phyloP scores from a whole-genome alignment of 2,329 filamentous ascomycete species.

The Chaetomium olivaceum region DNA sequence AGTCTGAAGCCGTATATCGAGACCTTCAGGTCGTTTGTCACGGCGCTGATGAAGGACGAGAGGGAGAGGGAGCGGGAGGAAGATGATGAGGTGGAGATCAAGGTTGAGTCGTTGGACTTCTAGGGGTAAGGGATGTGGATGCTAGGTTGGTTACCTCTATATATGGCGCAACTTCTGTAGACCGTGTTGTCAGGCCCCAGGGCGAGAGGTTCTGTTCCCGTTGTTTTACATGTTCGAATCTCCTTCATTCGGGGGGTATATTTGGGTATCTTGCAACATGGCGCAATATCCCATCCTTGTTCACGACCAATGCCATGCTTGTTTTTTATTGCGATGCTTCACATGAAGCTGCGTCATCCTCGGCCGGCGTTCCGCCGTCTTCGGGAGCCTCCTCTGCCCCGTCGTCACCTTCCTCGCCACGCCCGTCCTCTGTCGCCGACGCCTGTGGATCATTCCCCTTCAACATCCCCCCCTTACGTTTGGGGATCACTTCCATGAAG shows the following conservation, averaged over 20 bases:
- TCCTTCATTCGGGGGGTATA: background rate
- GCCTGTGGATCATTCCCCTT: slow-evolving; percentile 43
- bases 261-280: background rate
- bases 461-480: slow-evolving; percentile 78
- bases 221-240: background rate
- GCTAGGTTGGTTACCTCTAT: background rate
- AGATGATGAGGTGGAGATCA: slow-evolving; percentile 33
- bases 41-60: slow-evolving; percentile 74
- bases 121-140: background rate
- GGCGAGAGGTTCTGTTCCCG: background rate
- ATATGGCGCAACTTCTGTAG: background rate
- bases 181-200: background rate
- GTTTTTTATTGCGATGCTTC: background rate
- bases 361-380: background rate
- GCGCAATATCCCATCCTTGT: background rate
- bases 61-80: slow-evolving; percentile 59
- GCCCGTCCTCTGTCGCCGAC: slow-evolving; percentile 36
- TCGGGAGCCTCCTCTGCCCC: slow-evolving; percentile 3
- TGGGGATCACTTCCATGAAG: slow-evolving; percentile 85
- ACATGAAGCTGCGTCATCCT: background rate
- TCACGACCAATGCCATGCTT: background rate
- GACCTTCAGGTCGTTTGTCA: slow-evolving; percentile 80
- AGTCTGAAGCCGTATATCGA: slow-evolving; percentile 91
- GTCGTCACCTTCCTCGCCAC: slow-evolving; percentile 33
- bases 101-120: slow-evolving; percentile 36